Conservation (phyloP, 2,329 filamentous ascomycete species). For the Fusarium sacchari region DNA sequence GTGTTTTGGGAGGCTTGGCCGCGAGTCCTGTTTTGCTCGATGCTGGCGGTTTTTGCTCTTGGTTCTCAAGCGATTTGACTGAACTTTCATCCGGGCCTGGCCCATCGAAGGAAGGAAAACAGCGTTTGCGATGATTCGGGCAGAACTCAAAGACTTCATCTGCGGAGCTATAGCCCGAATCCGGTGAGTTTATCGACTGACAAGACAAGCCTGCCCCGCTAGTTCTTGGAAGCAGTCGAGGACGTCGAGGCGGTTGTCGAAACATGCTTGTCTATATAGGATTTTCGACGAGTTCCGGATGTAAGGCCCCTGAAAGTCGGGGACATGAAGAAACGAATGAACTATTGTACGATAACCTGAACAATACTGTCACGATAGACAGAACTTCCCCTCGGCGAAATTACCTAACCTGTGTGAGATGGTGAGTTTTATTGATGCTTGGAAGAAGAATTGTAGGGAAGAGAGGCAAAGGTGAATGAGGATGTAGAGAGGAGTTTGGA, state of each 20-base stretch:
- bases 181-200: conserved; percentile 33
- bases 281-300: background rate
- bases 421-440: conserved; percentile 36
- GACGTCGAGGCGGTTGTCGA: conserved; percentile 13
- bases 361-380: conserved; percentile 20
- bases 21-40: background rate
- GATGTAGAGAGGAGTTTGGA: conserved; percentile 1
- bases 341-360: conserved; percentile 19
- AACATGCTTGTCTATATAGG: conserved; percentile 18
- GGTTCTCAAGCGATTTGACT: background rate
- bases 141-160: conserved; percentile 30
- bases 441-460: conserved; percentile 34
- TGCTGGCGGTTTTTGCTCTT: background rate
- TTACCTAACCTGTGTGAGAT: conserved; percentile 14
- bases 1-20: background rate
- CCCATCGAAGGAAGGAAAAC: conserved; percentile 31
- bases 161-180: conserved; percentile 46
- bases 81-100: conserved; percentile 15
- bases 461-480: conserved; percentile 26
- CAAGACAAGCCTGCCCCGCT: background rate
- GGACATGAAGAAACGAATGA: conserved; percentile 35
- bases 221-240: conserved; percentile 7
- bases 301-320: background rate
- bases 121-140: background rate
- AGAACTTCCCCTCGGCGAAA: background rate